Base-by-base conservation (phyloP, 2,329 filamentous ascomycete genomes). In the Penicillium oxalicum region DNA sequence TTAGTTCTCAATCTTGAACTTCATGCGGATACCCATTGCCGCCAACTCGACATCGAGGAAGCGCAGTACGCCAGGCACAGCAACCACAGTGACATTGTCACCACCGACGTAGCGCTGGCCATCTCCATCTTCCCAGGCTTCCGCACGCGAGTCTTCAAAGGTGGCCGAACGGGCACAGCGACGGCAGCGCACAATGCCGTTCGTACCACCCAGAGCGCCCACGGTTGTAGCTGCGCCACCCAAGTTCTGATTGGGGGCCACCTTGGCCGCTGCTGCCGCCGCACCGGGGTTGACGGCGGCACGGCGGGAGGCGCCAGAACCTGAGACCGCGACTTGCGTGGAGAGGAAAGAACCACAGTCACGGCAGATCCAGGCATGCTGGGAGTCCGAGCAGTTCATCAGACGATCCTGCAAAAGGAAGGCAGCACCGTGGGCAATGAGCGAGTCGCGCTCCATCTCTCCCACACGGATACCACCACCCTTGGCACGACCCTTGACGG, bases 401-500 rank as follows among this genome's bases (percentile, higher is more conserved):
- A 98, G 77, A 50, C 93, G 86, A 69, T 98, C 93, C 68, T 98
- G 93, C 5, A 98, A 80, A 51, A 98, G 72, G 75, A 95, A 97
- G 3, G 91, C 91, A 2, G 91, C 93, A 25, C 93, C 93, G 76
- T 98, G 93, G 4, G 93, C 93, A 49, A 98, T 81, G 24, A 98
- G 77, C 3, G 91, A 88, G 70, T 98, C 93, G 58, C 93, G 87
- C 74, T 98, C 93, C 93, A 98, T 98, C 72, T 98, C 93, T 72
- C 93, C 93, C 28, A 98, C 91, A 77, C 93, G 90, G 67, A 98
- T 96, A 84, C 93, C 93, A 74, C 93, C 93, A 65, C 91, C 93
- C 71, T 91, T 88, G 68, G 94, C 93, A 68, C 93, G 80, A 56
- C 93, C 93, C 76, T 97, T 96, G 77, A 98, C 93, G 36, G 93